These are phyloP conservation scores for Wakefieldia striispora DNA, from an alignment of 768 basidiomycete genomes.

Conservation along the genomic window DNA sequence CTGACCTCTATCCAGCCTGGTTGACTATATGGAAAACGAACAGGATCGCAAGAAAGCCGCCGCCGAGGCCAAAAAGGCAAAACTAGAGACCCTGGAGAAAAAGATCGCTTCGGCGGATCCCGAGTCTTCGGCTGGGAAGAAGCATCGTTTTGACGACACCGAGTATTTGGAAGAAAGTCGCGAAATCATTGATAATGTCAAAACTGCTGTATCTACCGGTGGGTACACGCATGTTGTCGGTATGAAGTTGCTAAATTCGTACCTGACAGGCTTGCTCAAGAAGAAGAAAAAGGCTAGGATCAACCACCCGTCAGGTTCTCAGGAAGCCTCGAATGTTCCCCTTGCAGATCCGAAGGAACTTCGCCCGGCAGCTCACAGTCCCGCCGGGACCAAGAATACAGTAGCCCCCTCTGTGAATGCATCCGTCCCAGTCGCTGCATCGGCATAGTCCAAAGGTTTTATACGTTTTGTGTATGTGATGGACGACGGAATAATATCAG, in stretches of 20 bases:
- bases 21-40: slow-evolving; percentile 82
- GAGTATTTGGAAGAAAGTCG: slow-evolving; percentile 89
- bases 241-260: slow-evolving; percentile 17
- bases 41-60: slow-evolving; percentile 77
- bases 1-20: slow-evolving; percentile 51
- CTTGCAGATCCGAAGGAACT: slow-evolving; percentile 3
- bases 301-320: slow-evolving; percentile 13
- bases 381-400: neutral
- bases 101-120: slow-evolving; percentile 52
- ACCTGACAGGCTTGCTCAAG: slow-evolving; percentile 62
- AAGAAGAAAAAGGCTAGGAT: slow-evolving; percentile 72
- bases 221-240: slow-evolving; percentile 17
- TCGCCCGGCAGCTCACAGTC: neutral
- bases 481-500: neutral
- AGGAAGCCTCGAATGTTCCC: slow-evolving; percentile 23
- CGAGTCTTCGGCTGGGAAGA: slow-evolving; percentile 63
- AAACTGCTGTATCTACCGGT: slow-evolving; percentile 88
- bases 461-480: neutral
- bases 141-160: slow-evolving; percentile 88
- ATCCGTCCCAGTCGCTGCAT: slow-evolving; percentile 14
- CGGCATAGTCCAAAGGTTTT: slow-evolving; percentile 3
- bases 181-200: slow-evolving; percentile 89
- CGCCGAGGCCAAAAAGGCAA: slow-evolving; percentile 73
- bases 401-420: neutral
- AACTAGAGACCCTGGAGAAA: slow-evolving; percentile 81